These are phyloP conservation scores for Teunomyces panamensis DNA, from an alignment of 805 yeast genomes.

Conservation along the genomic window DNA sequence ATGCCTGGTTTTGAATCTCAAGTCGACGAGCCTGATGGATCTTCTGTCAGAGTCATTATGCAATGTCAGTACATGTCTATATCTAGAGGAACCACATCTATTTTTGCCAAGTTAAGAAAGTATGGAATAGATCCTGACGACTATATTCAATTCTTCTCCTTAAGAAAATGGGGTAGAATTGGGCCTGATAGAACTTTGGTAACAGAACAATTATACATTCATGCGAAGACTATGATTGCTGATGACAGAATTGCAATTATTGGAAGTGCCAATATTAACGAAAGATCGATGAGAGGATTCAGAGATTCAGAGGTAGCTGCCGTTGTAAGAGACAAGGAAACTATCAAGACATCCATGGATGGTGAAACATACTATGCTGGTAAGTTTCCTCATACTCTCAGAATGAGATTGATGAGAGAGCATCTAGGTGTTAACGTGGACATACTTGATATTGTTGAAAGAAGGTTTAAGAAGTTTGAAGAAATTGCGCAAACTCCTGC, in stretches of 20 bases:
- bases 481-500: slow-evolving; percentile 38
- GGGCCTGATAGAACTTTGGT: slow-evolving; percentile 72
- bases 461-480: slow-evolving; percentile 56
- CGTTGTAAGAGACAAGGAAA: slow-evolving; percentile 77
- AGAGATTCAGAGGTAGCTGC: slow-evolving; percentile 96
- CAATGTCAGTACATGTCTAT: slow-evolving; percentile 94
- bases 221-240: slow-evolving; percentile 86
- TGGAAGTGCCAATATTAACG: slow-evolving; percentile 97
- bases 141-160: slow-evolving; percentile 85
- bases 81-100: slow-evolving; percentile 83
- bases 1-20: slow-evolving; percentile 97
- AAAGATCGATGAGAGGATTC: slow-evolving; percentile 90
- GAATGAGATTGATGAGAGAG: slow-evolving; percentile 93
- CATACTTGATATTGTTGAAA: slow-evolving; percentile 73
- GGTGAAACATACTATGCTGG: slow-evolving; percentile 81
- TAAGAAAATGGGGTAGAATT: slow-evolving; percentile 93
- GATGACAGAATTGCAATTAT: slow-evolving; percentile 93
- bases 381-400: slow-evolving; percentile 81
- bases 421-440: slow-evolving; percentile 95
- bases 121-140: slow-evolving; percentile 86
- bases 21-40: slow-evolving; percentile 90
- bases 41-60: slow-evolving; percentile 93
- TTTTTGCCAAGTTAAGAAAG: slow-evolving; percentile 75
- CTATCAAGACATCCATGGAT: slow-evolving; percentile 69
- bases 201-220: slow-evolving; percentile 91